These are phyloP conservation scores for Cytospora paraplurivora DNA, from an alignment of 2,329 filamentous ascomycete genomes.

Conservation along the genomic window DNA sequence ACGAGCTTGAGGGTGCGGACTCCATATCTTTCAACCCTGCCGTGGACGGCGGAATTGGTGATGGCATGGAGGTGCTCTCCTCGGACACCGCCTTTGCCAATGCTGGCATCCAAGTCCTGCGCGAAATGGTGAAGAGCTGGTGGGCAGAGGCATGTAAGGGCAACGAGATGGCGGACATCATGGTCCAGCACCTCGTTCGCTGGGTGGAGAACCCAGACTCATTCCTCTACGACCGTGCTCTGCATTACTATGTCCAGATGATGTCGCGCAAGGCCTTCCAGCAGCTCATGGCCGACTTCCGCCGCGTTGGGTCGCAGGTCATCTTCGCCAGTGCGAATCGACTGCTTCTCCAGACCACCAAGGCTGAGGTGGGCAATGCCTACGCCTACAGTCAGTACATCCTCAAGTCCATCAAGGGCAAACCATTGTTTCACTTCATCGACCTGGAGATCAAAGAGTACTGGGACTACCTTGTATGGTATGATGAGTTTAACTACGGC, in stretches of 20 bases:
- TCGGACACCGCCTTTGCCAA: conserved; percentile 93
- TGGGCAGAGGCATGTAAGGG: conserved; percentile 92
- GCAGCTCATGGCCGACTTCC: conserved; percentile 95
- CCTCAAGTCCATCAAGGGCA: conserved; percentile 93
- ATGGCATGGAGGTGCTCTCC: conserved; percentile 70
- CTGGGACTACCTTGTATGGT: conserved; percentile 99
- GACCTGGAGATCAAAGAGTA: conserved; percentile 98
- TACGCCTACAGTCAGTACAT: conserved; percentile 98
- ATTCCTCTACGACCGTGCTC: conserved; percentile 89
- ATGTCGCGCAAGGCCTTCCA: conserved; percentile 97
- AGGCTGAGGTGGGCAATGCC: conserved; percentile 93
- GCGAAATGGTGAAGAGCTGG: conserved; percentile 99
- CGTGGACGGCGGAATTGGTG: conserved; percentile 60
- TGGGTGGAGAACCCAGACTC: conserved; percentile 96
- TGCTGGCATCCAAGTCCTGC: conserved; percentile 83
- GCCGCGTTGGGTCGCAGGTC: conserved; percentile 89
- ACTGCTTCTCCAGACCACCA: conserved; percentile 90
- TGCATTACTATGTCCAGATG: conserved; percentile 98
- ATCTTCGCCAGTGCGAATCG: conserved; percentile 93
- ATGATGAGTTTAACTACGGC: conserved; percentile 98
- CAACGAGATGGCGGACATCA: conserved; percentile 92
- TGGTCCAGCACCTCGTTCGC: conserved; percentile 94
- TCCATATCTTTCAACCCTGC: conserved; percentile 83
- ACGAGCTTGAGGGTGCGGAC: conserved; percentile 89
- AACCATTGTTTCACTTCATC: conserved; percentile 95